Evolutionary conservation across 169 alveolate species (phyloP), one percentile per base, ranked within the genome.

Genomic region (Plasmodium vinckei): DNA sequence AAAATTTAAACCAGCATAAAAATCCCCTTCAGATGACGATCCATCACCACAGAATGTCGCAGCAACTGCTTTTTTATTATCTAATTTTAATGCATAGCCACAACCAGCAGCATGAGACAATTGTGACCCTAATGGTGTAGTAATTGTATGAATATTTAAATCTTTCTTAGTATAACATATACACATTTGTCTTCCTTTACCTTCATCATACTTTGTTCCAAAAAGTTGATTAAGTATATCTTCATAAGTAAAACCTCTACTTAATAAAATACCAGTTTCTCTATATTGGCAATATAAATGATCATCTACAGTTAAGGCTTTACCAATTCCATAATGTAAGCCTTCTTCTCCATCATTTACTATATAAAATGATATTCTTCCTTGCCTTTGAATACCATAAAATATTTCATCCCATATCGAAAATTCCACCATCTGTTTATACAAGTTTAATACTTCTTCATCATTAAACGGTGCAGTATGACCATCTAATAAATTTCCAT

Each of bases 21-120:
- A 96, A 92, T 98, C 99, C 60, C 99, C 99, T 93, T 98, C 99
- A 44, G 98, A 96, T 3, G 99, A 98, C 6, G 99, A 99, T n/a
- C 99, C 99, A 54, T 98, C 99, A 25, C 99, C 99, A 87, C 97
- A 98, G 92, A 84, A 97, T 19, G 98, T 93, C 47, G 95, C 98
- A 9, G 99, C 97, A 49, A 96, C 95, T 15, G 97, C 97, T 51
- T 96, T 92, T 69, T 93, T 95, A 51, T 94, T 94, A 33, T 79
- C 94, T 10, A 97, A 87, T 88, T 97, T 96, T 72, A 94, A 95
- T 19, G 97, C 98, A 87, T 97, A 98, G 27, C 99, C 99, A 25
- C 98, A 97, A 1, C 99, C 99, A 4, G 98, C 92, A 10, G 99
- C 99, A 72, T 98, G 97, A 1, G 99, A 99, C 13, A 98, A 92